Evolutionary conservation across 2,329 filamentous ascomycete genomes (phyloP), one percentile per base, ranked within the genome.

Genomic region (Aureobasidium sp.): DNA sequence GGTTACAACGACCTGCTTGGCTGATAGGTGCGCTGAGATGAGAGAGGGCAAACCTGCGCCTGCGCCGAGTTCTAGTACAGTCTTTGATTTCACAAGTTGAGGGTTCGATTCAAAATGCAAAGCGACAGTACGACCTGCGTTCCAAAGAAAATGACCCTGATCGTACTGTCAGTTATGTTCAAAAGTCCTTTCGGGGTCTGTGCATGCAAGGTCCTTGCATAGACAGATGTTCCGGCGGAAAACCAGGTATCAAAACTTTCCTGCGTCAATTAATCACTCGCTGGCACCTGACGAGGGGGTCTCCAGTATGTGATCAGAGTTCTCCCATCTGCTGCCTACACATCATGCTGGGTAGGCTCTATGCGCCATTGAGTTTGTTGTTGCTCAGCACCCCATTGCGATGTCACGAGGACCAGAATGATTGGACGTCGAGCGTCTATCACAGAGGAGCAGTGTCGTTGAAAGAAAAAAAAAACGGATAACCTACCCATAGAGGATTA

Each of bases 51-150:
- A 77, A 0, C 90, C 91, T 0, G 88, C 88, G 12, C 88, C 91
- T 3, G 91, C 90, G 42, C 91, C 91, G 21, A 96, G 81, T 70
- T 96, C 91, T 7, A 96, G 80, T 2, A 96, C 79, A n/a, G 83
- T 82, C 65, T 81, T 84, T 58, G 71, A 77, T 12, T 70, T 64
- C n/a, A 95, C 77, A 4, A 88, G 76, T 7, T 68, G 63, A n/a
- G 82, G 77, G 58, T 82, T 75, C 37, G 79, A 72, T 70, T 95
- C 88, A 55, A 96, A 81, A 70, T 90, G 90, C 60, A 82, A 76
- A 14, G 90, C 81, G 44, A 91, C 79, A 34, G 88, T 81, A 57
- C 87, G 85, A 56, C 85, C 85, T 56, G 88, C 90, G 68, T 96
- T 94, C 91, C 91, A 97, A 25, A 96, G 79, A 59, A 87, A 79